A percentile compares a stretch with the other conserved stretches of the same genome.
These are phyloP conservation scores for Mucor indicus DNA, from an alignment of 371 early-diverging fungal genomes.

Conservation along the genomic window DNA sequence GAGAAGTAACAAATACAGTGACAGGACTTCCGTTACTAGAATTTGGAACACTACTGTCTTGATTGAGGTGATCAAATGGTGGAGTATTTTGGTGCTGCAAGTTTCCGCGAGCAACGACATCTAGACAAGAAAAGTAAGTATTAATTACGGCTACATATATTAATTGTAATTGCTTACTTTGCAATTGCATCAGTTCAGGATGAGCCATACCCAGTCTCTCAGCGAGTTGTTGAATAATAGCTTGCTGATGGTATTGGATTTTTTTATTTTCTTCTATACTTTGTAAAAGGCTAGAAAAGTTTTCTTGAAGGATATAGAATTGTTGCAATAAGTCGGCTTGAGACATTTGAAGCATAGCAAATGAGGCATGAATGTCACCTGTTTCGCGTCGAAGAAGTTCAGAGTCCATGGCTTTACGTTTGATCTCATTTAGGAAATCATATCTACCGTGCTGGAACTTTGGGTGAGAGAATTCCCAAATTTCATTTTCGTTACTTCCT, in stretches of 20 bases:
- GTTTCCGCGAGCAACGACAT: too few relatives aligned
- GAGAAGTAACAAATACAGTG: constrained; percentile 8
- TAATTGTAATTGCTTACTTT: background rate
- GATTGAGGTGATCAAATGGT: too few relatives aligned
- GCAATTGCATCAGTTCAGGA: background rate
- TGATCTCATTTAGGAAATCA: constrained; percentile 41
- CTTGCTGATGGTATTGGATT: constrained; percentile 55
- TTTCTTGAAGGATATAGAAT: constrained; percentile 59
- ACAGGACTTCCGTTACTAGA: background rate
- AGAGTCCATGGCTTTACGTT: constrained; percentile 65
- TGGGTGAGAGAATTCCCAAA: constrained; percentile 52
- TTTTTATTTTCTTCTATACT: constrained; percentile 62
- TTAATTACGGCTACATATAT: background rate
- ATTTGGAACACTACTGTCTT: background rate
- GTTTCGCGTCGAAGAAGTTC: constrained; percentile 66
- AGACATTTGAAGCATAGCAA: constrained; percentile 62
- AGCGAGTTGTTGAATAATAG: constrained; percentile 27
- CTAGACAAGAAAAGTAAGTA: too few relatives aligned
- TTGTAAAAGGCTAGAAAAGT: constrained; percentile 55
- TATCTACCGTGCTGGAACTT: constrained; percentile 44
- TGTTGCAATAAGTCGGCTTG: constrained; percentile 66
- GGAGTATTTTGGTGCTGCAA: too few relatives aligned
- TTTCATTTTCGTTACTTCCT: constrained; percentile 61
- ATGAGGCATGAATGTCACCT: constrained; percentile 63
- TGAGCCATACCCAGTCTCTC: constrained; percentile 12